Percentiles rank a stretch among this genome's conserved stretches.
These are phyloP conservation scores for Graphilbum sp. DNA, from an alignment of 2,329 filamentous ascomycete species.

Conservation along the genomic window DNA sequence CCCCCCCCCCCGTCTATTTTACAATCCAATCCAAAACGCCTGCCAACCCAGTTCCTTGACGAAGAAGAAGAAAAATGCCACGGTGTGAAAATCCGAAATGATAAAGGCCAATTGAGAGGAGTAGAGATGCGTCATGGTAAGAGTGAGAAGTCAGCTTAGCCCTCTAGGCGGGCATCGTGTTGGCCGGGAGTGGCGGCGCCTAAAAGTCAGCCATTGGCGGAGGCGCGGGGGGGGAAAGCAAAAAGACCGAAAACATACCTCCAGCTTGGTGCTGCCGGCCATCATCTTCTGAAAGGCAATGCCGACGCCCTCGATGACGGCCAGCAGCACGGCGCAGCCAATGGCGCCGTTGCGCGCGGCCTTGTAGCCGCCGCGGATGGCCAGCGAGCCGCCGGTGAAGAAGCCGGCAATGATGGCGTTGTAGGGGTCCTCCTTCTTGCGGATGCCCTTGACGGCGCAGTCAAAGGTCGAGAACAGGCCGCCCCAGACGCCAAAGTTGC, in stretches of 20 bases:
- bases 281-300: conserved; percentile 94
- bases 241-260: conserved; percentile 27
- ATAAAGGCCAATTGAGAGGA: conserved; percentile 1
- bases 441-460: conserved; percentile 84
- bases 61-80: conserved; percentile 1
- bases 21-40: conserved; percentile 4
- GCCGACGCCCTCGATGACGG: conserved; percentile 92
- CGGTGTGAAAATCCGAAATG: not conserved
- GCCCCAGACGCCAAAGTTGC: conserved; percentile 97
- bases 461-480: conserved; percentile 92
- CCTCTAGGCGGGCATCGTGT: too few species aligned
- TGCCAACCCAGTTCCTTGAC: not conserved
- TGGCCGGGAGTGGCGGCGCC: too few species aligned
- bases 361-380: conserved; percentile 80
- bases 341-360: conserved; percentile 92
- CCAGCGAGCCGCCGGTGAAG: conserved; percentile 85
- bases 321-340: conserved; percentile 83
- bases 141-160: too few species aligned
- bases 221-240: not conserved
- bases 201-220: too few species aligned
- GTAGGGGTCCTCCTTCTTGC: conserved; percentile 96
- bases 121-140: conserved; percentile 4
- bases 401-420: conserved; percentile 97
- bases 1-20: not conserved
- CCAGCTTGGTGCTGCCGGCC: conserved; percentile 72